Base-by-base conservation (phyloP, 2,329 filamentous ascomycete species). In the Penicillium italicum region DNA sequence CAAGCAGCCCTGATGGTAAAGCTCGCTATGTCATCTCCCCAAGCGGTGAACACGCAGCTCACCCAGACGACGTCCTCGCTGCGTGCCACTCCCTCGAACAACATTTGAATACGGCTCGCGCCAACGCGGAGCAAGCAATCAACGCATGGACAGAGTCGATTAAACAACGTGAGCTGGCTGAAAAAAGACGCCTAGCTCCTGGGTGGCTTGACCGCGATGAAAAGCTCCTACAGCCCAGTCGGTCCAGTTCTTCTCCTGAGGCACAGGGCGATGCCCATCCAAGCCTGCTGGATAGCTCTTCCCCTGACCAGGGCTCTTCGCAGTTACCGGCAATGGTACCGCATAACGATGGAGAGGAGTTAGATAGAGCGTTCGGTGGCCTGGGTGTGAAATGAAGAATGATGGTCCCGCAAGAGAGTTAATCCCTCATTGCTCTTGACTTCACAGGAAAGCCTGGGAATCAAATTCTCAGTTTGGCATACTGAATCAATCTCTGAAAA, bases 61-160 rank as follows among this genome's bases (percentile, higher is more conserved):
- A 96, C 64, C 91, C 94, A 0, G 85, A 91, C 65, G 87, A 92
- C 63, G 96, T 99, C 67, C 81, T 92, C 20, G 82, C 85, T 14
- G 91, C 90, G 24, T 97, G 93, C 76, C 82, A 83, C 59, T 86
- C 88, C 8, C 82, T 99, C 40, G 85, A 89, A 63, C 82, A 84
- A 1, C 90, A 97, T 73, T 79, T 99, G 12, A 77, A 84, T 26
- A 84, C 85, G 62, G 80, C 90, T 62, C 82, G 87, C 61, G 79
- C 81, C 3, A 86, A 90, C 34, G 89, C 89, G 1, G 82, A 88
- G 59, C 60, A 58, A 12, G 83, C 87, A 51, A 78, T 97, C 52
- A 75, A 79, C 50, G 83, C 82, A 20, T 90, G 94, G 76, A 86
- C 94, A 64, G 84, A 87, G 57, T 80, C 74, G 4, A 79, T 86